These are phyloP conservation scores for Coccomyxa sp. DNA, from an alignment of 139 green algal genomes.

Conservation along the genomic window DNA sequence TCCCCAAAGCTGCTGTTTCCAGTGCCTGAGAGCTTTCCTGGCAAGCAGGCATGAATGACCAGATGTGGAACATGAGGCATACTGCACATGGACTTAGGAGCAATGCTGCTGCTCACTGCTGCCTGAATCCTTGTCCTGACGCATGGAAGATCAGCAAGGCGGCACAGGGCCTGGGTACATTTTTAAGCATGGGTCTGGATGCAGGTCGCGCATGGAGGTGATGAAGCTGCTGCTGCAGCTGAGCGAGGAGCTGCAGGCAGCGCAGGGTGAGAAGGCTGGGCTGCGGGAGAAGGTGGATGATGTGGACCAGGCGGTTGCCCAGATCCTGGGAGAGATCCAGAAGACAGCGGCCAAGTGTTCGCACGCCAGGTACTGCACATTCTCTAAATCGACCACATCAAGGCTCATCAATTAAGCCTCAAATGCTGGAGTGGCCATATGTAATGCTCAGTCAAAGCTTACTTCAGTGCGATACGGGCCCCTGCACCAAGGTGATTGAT, in stretches of 20 bases:
- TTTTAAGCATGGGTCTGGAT: too few species aligned
- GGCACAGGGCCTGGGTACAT: background rate
- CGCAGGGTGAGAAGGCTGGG: background rate
- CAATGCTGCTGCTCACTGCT: background rate
- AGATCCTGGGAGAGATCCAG: conserved; percentile 40
- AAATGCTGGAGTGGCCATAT: too few species aligned
- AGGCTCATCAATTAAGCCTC: too few species aligned
- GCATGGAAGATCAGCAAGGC: background rate
- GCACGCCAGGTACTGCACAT: too few species aligned
- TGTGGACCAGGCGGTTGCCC: conserved; percentile 38
- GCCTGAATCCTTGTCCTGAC: background rate
- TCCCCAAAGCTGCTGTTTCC: background rate
- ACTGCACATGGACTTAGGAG: background rate
- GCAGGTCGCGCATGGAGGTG: conserved; percentile 42
- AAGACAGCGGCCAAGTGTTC: conserved; percentile 48
- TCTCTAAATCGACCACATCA: too few species aligned
- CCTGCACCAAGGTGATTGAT: too few species aligned
- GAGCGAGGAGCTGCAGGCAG: conserved; percentile 10
- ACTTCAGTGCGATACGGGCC: too few species aligned
- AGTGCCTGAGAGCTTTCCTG: conserved; percentile 10
- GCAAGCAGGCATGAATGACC: too few species aligned
- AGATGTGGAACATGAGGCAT: too few species aligned
- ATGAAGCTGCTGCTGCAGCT: conserved; percentile 36
- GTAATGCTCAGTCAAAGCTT: too few species aligned
- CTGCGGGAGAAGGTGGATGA: background rate